Evolutionary conservation across 2,329 filamentous ascomycete genomes (phyloP), one percentile per base, ranked within the genome.

Genomic region (Pseudofabraea citricarpa): DNA sequence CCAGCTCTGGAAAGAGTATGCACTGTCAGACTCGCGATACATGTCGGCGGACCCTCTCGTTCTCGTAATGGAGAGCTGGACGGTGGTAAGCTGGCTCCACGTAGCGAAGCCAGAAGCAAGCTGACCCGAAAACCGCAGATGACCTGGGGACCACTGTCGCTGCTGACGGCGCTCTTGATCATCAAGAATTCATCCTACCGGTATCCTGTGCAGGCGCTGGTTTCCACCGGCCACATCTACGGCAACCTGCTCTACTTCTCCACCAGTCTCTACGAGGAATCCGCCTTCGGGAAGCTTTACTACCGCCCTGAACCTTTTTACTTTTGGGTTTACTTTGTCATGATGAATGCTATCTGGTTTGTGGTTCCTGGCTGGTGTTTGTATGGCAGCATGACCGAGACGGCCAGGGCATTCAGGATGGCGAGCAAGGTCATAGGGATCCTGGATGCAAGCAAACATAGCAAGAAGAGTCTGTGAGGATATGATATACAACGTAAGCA

Each of bases 291-390:
- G 3, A 60, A 68, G 18, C 65, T 65, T 16, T 75, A 79, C 54
- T 79, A 74, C 51, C 70, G 80, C 19, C 79, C 79, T 1, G 80
- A 83, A 61, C 63, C 67, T 18, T 57, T 76, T 22, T 84, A 84
- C 53, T 81, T 75, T 53, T 83, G 79, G 79, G 64, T 77, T 15
- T 84, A 83, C 53, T 83, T 79, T 48, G 65, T 77, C 5, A 74
- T 73, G 2, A 74, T 81, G 58, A 84, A 84, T 54, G 56, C 71
- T 13, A 76, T 79, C 1, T 84, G 80, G 80, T 72, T 68, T 1
- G 52, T 80, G 1, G 68, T 82, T 19, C 80, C 80, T 5, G 53
- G 66, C 2, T 53, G 44, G 20, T 57, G 55, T 43, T 29, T 59
- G 8, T 54, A 40, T 20, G 49, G 50, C 21, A 57, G 54, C 26